phyloP scores from a whole-genome alignment of 768 basidiomycete genomes.

The Boletus rubroflammeus region DNA sequence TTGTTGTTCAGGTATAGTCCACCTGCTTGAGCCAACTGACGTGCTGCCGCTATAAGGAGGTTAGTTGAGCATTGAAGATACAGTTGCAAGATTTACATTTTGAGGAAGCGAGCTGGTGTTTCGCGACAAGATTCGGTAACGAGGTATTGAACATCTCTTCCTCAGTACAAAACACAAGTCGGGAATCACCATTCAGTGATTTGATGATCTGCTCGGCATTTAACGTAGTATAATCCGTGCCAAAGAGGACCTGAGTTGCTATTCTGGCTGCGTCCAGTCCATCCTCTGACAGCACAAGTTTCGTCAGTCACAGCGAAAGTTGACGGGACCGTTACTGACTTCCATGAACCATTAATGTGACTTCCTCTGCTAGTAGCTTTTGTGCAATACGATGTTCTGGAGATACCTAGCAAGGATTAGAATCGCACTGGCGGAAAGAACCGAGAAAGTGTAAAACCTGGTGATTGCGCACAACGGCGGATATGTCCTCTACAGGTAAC shows the following conservation, averaged over 20 bases:
- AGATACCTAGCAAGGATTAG: slow-evolving; percentile 16
- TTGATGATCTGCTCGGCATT: slow-evolving; percentile 52
- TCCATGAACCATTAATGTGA: slow-evolving; percentile 59
- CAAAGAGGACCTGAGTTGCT: slow-evolving; percentile 46
- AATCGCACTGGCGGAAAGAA: background rate
- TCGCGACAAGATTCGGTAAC: slow-evolving; percentile 59
- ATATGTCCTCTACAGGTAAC: slow-evolving; percentile 55
- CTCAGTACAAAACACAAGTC: slow-evolving; percentile 50
- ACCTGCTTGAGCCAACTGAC: slow-evolving; percentile 54
- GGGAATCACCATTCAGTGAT: slow-evolving; percentile 63
- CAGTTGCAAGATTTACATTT: slow-evolving; percentile 46
- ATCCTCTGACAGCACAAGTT: slow-evolving; percentile 28
- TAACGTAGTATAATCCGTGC: slow-evolving; percentile 38
- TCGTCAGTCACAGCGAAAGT: background rate
- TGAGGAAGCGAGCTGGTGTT: slow-evolving; percentile 56
- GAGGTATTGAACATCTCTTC: slow-evolving; percentile 51
- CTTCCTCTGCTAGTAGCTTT: slow-evolving; percentile 50
- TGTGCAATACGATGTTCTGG: slow-evolving; percentile 48
- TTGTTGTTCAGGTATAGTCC: slow-evolving; percentile 73
- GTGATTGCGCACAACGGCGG: slow-evolving; percentile 56
- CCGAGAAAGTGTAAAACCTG: slow-evolving; percentile 34
- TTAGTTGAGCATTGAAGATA: slow-evolving; percentile 5
- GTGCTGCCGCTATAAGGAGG: slow-evolving; percentile 54
- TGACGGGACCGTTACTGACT: slow-evolving; percentile 32
- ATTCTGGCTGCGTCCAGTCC: slow-evolving; percentile 41